A percentile compares a stretch with the other conserved stretches of the same genome.
phyloP scores from a whole-genome alignment of 2,329 filamentous ascomycete genomes.

The Penicillium hordei region DNA sequence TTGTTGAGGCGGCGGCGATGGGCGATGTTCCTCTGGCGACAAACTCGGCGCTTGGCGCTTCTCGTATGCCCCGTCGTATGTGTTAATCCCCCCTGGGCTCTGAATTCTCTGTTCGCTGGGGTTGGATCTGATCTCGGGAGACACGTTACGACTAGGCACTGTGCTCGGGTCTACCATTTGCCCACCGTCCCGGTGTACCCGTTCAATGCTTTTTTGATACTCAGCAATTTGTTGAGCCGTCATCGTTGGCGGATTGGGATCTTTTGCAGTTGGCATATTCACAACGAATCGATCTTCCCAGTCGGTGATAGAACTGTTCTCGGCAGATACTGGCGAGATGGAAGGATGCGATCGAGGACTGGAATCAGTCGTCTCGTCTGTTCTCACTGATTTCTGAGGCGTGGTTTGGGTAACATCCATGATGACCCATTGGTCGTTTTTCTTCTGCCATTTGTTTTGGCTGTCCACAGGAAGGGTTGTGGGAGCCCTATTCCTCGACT shows the following conservation, averaged over 20 bases:
- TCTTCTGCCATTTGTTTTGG: constrained; percentile 34
- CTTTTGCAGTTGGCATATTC: constrained; percentile 45
- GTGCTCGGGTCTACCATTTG: constrained; percentile 34
- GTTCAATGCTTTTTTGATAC: constrained; percentile 42
- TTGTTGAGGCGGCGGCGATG: constrained; percentile 2
- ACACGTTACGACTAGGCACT: constrained; percentile 30
- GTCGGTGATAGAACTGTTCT: constrained; percentile 33
- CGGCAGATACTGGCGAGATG: constrained; percentile 33
- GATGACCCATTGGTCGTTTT: constrained; percentile 39
- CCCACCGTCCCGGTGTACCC: constrained; percentile 30
- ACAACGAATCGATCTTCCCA: constrained; percentile 46
- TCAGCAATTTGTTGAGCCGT: constrained; percentile 40
- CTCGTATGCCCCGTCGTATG: constrained; percentile 20
- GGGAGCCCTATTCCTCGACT: constrained; percentile 15
- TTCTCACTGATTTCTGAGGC: constrained; percentile 19
- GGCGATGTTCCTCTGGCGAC: neutral
- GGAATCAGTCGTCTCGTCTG: constrained; percentile 25
- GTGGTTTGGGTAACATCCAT: constrained; percentile 28
- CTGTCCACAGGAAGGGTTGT: constrained; percentile 5
- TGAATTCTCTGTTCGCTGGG: constrained; percentile 25
- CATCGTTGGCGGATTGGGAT: constrained; percentile 44
- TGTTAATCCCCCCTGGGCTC: constrained; percentile 16
- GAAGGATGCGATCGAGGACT: constrained; percentile 31
- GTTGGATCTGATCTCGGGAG: constrained; percentile 32
- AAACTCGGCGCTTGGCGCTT: constrained; percentile 3